Percentiles rank a stretch among this genome's conserved stretches.
Conservation (phyloP, 345 rosid genomes). For the Eucalyptus virginea region DNA sequence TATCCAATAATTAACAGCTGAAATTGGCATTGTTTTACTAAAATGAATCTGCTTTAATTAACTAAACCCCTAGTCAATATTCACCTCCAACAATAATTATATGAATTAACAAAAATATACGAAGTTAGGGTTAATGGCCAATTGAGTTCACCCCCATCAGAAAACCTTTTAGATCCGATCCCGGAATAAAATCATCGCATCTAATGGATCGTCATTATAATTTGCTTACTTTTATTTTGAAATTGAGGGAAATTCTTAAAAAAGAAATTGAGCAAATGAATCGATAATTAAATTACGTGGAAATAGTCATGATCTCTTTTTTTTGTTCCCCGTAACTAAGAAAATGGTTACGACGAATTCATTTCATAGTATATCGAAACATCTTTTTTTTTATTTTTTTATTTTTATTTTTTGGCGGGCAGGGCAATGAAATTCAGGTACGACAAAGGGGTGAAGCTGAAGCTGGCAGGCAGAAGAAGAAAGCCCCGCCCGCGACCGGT, state of each 20-base stretch:
- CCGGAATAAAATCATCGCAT: not conserved
- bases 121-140: not conserved
- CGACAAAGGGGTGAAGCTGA: not conserved
- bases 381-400: no score
- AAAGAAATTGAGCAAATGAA: not conserved
- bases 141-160: not conserved
- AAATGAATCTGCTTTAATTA: not conserved
- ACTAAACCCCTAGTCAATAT: not conserved
- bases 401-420: not conserved
- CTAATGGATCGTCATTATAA: not conserved
- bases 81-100: not conserved
- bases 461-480: not conserved
- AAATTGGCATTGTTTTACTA: not conserved
- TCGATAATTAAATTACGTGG: not conserved
- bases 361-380: not conserved
- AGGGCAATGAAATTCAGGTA: not conserved
- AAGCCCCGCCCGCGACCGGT: not conserved
- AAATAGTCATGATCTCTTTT: not conserved
- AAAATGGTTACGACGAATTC: not conserved
- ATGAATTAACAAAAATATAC: not conserved
- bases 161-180: not conserved
- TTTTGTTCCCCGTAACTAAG: not conserved
- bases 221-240: not conserved
- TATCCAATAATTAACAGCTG: not conserved
- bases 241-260: not conserved